phyloP scores from a whole-genome alignment of 306 rosid species.

The Malus sylvestris region DNA sequence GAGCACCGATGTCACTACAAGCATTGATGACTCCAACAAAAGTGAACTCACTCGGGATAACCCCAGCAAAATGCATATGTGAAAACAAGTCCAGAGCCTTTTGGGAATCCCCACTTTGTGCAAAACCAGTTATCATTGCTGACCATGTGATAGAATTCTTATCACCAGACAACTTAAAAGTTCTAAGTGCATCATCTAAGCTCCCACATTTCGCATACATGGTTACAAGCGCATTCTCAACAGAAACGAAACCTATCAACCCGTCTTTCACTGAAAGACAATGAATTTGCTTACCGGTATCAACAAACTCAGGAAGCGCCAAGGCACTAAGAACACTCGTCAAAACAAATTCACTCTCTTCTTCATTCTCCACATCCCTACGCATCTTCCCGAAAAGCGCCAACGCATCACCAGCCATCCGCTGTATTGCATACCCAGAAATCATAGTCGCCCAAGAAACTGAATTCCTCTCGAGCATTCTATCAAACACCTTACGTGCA shows the following conservation, averaged over 20 bases:
- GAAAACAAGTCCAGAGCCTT: slow-evolving; percentile 56
- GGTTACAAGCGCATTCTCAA: slow-evolving; percentile 67
- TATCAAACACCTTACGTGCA: slow-evolving; percentile 68
- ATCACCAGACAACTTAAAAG: slow-evolving; percentile 45
- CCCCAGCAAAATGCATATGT: slow-evolving; percentile 51
- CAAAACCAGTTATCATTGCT: slow-evolving; percentile 75
- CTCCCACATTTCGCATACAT: slow-evolving; percentile 79
- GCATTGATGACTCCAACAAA: slow-evolving; percentile 77
- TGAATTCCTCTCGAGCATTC: slow-evolving; percentile 50
- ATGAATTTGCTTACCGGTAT: slow-evolving; percentile 61
- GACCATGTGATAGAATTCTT: slow-evolving; percentile 86
- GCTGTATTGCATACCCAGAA: slow-evolving; percentile 56
- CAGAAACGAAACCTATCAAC: slow-evolving; percentile 48
- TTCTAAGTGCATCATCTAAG: slow-evolving; percentile 59
- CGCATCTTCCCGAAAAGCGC: slow-evolving; percentile 41
- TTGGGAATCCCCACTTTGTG: slow-evolving; percentile 60
- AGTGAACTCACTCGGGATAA: slow-evolving; percentile 56
- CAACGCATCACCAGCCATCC: slow-evolving; percentile 42
- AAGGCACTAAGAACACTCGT: slow-evolving; percentile 67
- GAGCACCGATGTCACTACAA: slow-evolving; percentile 57
- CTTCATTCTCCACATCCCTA: slow-evolving; percentile 20
- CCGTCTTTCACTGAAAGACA: slow-evolving; percentile 58
- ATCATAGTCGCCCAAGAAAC: slow-evolving; percentile 85
- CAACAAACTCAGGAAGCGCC: slow-evolving; percentile 21
- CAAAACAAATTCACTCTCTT: slow-evolving; percentile 43